Conservation (phyloP, 2,329 filamentous ascomycete species). For the Ophiostoma sp. region DNA sequence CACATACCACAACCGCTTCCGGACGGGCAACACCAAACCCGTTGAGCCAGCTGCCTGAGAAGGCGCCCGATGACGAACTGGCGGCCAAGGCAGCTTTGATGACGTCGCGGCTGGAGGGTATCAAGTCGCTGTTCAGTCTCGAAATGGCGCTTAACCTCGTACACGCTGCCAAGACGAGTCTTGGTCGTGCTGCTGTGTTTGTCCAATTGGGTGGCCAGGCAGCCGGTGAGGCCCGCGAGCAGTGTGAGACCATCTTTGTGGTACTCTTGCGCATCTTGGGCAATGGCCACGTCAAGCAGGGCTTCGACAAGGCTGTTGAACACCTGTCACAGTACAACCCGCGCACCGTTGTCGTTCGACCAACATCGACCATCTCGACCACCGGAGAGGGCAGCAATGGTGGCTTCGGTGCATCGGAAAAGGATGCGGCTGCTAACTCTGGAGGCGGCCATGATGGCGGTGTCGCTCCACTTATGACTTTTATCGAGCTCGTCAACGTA, state of each 20-base stretch:
- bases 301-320: slow-evolving; percentile 88
- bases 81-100: slow-evolving; percentile 98
- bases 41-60: slow-evolving; percentile 24
- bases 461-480: slow-evolving; percentile 89
- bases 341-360: slow-evolving; percentile 72
- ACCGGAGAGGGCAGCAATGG: slow-evolving; percentile 51
- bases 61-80: slow-evolving; percentile 84
- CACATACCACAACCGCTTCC: background rate
- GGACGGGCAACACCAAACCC: slow-evolving; percentile 23
- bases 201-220: slow-evolving; percentile 76
- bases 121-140: slow-evolving; percentile 92
- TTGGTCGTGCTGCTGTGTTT: slow-evolving; percentile 83
- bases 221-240: slow-evolving; percentile 79
- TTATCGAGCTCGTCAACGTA: slow-evolving; percentile 96
- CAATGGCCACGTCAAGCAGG: slow-evolving; percentile 81
- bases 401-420: background rate
- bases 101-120: slow-evolving; percentile 90
- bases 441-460: slow-evolving; percentile 42
- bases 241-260: slow-evolving; percentile 89
- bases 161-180: slow-evolving; percentile 80
- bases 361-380: slow-evolving; percentile 54
- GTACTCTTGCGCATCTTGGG: slow-evolving; percentile 80
- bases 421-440: background rate
- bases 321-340: slow-evolving; percentile 92
- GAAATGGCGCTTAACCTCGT: slow-evolving; percentile 90